Percentiles rank a stretch among this genome's conserved stretches.
phyloP scores from a whole-genome alignment of 306 rosid genomes.

The Medicago lupulina region DNA sequence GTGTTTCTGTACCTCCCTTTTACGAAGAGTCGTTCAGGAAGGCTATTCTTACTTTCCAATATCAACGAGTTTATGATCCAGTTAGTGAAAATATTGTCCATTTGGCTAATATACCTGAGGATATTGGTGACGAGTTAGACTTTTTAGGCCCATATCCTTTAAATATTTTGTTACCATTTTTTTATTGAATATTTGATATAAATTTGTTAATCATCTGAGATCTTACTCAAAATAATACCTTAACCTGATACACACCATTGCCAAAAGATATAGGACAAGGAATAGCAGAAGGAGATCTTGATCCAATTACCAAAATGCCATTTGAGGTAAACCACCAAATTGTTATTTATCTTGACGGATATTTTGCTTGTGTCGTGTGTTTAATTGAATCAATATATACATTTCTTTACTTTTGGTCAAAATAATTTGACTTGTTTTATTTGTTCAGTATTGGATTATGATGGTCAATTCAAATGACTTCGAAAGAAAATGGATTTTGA shows the following conservation, averaged over 20 bases:
- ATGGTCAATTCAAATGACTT: neutral
- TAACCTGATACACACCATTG: slow-evolving; percentile 68
- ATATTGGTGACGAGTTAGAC: slow-evolving; percentile 66
- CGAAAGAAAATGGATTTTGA: slow-evolving; percentile 28
- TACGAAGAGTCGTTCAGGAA: slow-evolving; percentile 92
- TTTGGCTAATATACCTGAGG: slow-evolving; percentile 58
- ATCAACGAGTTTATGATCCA: slow-evolving; percentile 88
- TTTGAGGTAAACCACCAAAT: slow-evolving; percentile 62
- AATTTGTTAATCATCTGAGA: slow-evolving; percentile 37
- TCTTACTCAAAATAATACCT: slow-evolving; percentile 50
- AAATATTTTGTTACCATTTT: slow-evolving; percentile 21
- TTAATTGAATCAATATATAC: slow-evolving; percentile 23
- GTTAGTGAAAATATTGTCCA: slow-evolving; percentile 68
- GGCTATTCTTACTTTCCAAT: slow-evolving; percentile 81
- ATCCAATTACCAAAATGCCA: slow-evolving; percentile 85
- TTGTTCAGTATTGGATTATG: slow-evolving; percentile 20
- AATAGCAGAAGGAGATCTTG: slow-evolving; percentile 87
- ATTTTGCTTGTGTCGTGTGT: neutral
- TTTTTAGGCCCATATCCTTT: slow-evolving; percentile 98
- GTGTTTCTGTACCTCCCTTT: slow-evolving; percentile 74
- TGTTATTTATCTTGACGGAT: slow-evolving; percentile 21
- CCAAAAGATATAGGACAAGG: slow-evolving; percentile 76
- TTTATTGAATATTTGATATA: slow-evolving; percentile 17
- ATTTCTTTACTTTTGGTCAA: slow-evolving; percentile 23
- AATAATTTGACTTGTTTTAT: slow-evolving; percentile 16